A percentile compares a stretch with the other conserved stretches of the same genome.
These are phyloP conservation scores for Leersia perrieri DNA, from an alignment of 176 grass and related monocot species.

Conservation along the genomic window DNA sequence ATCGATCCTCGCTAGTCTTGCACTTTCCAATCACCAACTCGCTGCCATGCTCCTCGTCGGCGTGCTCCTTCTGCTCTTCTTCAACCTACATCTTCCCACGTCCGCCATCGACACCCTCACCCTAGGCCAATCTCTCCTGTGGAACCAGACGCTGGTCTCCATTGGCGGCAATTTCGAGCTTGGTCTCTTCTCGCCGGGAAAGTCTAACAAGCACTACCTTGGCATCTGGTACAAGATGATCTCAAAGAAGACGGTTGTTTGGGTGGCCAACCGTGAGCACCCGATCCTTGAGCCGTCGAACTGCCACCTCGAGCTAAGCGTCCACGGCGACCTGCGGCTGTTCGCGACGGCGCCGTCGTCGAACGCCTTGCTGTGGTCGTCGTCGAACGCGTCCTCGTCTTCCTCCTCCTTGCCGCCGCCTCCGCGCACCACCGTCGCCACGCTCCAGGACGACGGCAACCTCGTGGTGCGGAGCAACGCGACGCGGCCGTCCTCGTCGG, in stretches of 20 bases:
- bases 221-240: constrained; percentile 64
- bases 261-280: constrained; percentile 56
- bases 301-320: constrained; percentile 33
- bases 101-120: constrained; percentile 38
- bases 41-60: constrained; percentile 29
- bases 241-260: constrained; percentile 45
- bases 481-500: background rate
- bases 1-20: background rate
- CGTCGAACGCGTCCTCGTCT: constrained; percentile 43
- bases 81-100: constrained; percentile 2
- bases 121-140: constrained; percentile 43
- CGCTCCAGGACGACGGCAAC: constrained; percentile 58
- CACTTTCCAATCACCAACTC: background rate
- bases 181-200: constrained; percentile 56
- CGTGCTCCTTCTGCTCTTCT: constrained; percentile 23
- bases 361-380: constrained; percentile 38
- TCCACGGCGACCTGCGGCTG: constrained; percentile 46
- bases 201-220: constrained; percentile 50
- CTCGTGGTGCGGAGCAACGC: constrained; percentile 41
- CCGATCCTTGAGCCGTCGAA: constrained; percentile 38
- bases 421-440: constrained; percentile 35
- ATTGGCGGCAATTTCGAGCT: constrained; percentile 57
- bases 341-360: constrained; percentile 9
- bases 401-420: background rate
- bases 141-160: constrained; percentile 56